Evolutionary conservation across 1,139 yeast species (phyloP), one percentile per base, ranked within the genome.

Genomic region (Yamadazyma dendronema): DNA sequence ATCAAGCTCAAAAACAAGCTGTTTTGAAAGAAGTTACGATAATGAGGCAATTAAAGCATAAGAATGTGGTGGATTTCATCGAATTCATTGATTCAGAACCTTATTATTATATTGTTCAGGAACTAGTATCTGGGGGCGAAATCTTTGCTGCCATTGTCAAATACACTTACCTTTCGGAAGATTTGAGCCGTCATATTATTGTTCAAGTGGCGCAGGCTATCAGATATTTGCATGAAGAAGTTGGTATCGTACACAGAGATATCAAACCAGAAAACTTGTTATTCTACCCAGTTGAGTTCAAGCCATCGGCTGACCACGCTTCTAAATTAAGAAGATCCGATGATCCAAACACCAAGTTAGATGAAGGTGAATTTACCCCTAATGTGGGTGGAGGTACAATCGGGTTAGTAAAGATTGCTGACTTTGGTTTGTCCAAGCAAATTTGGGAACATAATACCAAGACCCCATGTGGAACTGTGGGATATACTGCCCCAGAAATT

Each of bases 381-480:
- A 71, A 72, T 14, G 50, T 71, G 21, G 81, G 81, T 9, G 77
- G 77, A 28, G 81, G 78, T 3, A 66, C 72, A 14, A 71, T 76
- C 40, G 81, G 81, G 0, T 37, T 56, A 10, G 80, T 76, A 13
- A 74, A 76, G 49, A 56, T 76, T 39, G 81, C 81, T 1, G 81
- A 77, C 53, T 77, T 77, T 50, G 83, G 83, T 3, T 61, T 77
- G 31, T 73, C 79, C 5, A 77, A 78, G 46, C 77, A 75, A 43
- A 65, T 77, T 32, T 75, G 79, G 75, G 76, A 74, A 46, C 71
- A 67, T 46, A 75, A 75, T 50, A 79, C 83, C 31, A 76, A 75
- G 49, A 77, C 83, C 3, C 83, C 83, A 2, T 77, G 82, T 55
- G 83, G 83, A 22, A 77, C 83, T 7, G 81, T 77, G 17, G 83